phyloP scores from a whole-genome alignment of 257 asterid genomes.

The Paraleonurus japonicus region DNA sequence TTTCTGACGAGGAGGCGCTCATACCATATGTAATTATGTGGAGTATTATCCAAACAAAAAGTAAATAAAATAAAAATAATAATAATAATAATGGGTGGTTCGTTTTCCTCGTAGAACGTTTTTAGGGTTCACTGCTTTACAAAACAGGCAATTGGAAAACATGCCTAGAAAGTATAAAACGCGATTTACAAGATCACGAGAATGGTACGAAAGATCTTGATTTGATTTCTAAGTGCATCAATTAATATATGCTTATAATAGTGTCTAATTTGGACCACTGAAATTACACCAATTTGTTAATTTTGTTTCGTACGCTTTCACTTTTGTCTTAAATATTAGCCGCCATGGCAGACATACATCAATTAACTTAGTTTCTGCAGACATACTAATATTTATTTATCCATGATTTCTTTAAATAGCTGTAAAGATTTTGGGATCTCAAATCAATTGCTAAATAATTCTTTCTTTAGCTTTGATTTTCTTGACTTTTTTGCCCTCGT shows the following conservation, averaged over 20 bases:
- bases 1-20: neutral
- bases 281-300: slow-evolving; percentile 24
- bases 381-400: slow-evolving; percentile 19
- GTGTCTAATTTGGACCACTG: slow-evolving; percentile 33
- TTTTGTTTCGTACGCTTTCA: neutral
- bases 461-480: slow-evolving; percentile 18
- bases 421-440: slow-evolving; percentile 20
- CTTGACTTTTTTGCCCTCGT: slow-evolving; percentile 2
- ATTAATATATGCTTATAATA: neutral
- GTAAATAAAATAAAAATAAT: neutral
- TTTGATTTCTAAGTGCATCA: slow-evolving; percentile 27
- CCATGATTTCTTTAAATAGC: slow-evolving; percentile 6
- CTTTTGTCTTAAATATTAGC: slow-evolving; percentile 25
- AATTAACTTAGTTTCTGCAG: slow-evolving; percentile 2
- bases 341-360: slow-evolving; percentile 28
- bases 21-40: no score
- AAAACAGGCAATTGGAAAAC: slow-evolving; percentile 22
- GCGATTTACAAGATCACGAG: slow-evolving; percentile 29
- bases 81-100: neutral
- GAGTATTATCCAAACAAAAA: neutral
- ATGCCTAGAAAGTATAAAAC: slow-evolving; percentile 40
- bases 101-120: neutral
- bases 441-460: slow-evolving; percentile 5
- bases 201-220: slow-evolving; percentile 37
- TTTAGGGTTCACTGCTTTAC: neutral